Evolutionary conservation across 192 early-diverging fungal species (phyloP), one percentile per base, ranked within the genome.

Genomic region (Backusella macrospora): DNA sequence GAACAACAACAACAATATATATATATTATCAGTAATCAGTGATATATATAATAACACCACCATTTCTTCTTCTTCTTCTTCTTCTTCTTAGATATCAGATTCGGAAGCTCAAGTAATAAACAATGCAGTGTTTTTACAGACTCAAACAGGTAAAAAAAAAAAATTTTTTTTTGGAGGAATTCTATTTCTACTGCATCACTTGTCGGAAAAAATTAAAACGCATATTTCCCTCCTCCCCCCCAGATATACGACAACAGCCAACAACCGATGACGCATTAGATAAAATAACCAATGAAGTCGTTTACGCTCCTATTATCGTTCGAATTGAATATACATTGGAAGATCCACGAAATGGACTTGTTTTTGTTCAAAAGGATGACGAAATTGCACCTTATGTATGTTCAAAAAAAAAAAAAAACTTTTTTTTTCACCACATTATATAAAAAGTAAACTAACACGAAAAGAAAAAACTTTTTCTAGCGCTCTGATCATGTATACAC

Each of bases 401-500:
- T 34, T 34, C 29, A 34, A 34, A 34, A 34, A 34, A 0, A 34
- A 2, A 2, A n/a, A n/a, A n/a, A n/a, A n/a, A n/a, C n/a, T n/a
- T 69, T 10, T n/a, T 72, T 26, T 18, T 45, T 23, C 42, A 15
- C 38, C 38, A 29, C 1, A 21, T 18, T 64, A 21, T 21, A 18
- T 64, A 64, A 64, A 18, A 64, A 64, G n/a, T 64, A 7, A 0
- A 23, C 40, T 34, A 34, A 34, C 29, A 34, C 29, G 29, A 34
- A 34, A 34, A n/a, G n/a, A n/a, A n/a, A n/a, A n/a, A n/a, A n/a
- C n/a, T n/a, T 45, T 13, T 45, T 21, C 23, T 65, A 86, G 85
- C 67, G 83, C 14, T 75, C 80, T 38, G 85, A 80, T 47, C 82
- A 84, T 80, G 74, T 89, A 72, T 87, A 93, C 78, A 93, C 93